Base-by-base conservation (phyloP, 2,329 filamentous ascomycete species). In the Tolypocladium capitatum region DNA sequence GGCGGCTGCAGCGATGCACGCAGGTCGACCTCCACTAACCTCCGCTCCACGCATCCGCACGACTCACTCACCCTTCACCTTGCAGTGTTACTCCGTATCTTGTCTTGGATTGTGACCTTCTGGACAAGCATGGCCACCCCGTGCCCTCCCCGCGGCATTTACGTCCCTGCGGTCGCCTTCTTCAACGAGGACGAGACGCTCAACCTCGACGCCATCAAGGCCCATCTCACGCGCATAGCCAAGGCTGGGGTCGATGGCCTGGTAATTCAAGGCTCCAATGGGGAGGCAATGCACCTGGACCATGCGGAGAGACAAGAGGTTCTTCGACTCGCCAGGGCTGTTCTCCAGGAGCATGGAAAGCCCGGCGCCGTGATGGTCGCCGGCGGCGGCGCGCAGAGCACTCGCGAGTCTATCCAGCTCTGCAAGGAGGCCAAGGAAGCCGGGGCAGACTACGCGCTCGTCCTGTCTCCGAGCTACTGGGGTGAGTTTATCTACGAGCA, bases 181-280 rank as follows among this genome's bases (percentile, higher is more conserved):
- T 67, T 68, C 56, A 60, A 58, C 4, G 49, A 56, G 1, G 56
- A 62, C 3, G 64, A 67, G 38, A 62, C 64, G 2, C 44, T 67
- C 20, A 60, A 67, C 45, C 53, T 53, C 7, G 49, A 55, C 8
- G 57, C 60, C 2, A 58, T 65, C 43, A 59, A 63, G 46, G 54
- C 56, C 28, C 65, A 68, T 40, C 51, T 66, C 42, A 57, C 64
- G 43, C 58, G 63, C 34, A 56, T 67, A 9, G 84, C 84, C 43
- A 73, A 81, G 57, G 77, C 84, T 33, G 84, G 85, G 50, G 80
- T 90, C 45, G 76, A 81, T 24, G 85, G 86, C 13, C 74, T 92
- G 45, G 83, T 85, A 44, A 86, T 84, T 10, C 86, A 90, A 62
- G 86, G 86, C 42, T 88, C 83, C 59, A 92, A 91, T 58, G 86